Conservation (phyloP, 345 rosid genomes). For the Melaleuca quinquenervia region DNA sequence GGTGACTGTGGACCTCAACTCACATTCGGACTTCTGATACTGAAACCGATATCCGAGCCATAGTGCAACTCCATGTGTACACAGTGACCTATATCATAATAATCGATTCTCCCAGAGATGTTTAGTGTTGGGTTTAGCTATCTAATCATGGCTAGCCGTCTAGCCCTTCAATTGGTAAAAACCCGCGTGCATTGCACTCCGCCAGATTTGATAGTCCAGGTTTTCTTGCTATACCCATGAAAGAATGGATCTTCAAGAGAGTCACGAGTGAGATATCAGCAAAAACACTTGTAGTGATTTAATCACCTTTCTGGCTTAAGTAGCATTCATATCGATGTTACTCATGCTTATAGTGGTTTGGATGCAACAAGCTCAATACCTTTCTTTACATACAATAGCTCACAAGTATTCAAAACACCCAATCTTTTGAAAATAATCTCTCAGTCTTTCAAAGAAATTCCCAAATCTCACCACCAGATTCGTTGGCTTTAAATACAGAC, state of each 20-base stretch:
- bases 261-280: not conserved
- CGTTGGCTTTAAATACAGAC: not conserved
- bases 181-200: not conserved
- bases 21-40: not conserved
- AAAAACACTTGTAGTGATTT: not conserved
- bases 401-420: not conserved
- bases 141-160: not conserved
- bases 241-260: not conserved
- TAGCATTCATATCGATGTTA: not conserved
- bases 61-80: not conserved
- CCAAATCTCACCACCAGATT: not conserved
- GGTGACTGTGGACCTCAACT: not conserved
- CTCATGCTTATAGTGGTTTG: not conserved
- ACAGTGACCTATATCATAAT: not conserved
- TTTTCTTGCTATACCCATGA: not conserved
- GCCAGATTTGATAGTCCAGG: not conserved
- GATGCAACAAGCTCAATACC: too few species aligned
- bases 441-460: not conserved
- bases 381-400: not conserved
- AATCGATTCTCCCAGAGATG: not conserved
- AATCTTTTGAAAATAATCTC: not conserved
- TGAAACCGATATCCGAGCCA: not conserved
- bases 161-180: not conserved
- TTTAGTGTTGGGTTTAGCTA: not conserved
- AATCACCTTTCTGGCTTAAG: not conserved